These are phyloP conservation scores for Cucumis melo DNA, from an alignment of 306 rosid species.

Conservation along the genomic window DNA sequence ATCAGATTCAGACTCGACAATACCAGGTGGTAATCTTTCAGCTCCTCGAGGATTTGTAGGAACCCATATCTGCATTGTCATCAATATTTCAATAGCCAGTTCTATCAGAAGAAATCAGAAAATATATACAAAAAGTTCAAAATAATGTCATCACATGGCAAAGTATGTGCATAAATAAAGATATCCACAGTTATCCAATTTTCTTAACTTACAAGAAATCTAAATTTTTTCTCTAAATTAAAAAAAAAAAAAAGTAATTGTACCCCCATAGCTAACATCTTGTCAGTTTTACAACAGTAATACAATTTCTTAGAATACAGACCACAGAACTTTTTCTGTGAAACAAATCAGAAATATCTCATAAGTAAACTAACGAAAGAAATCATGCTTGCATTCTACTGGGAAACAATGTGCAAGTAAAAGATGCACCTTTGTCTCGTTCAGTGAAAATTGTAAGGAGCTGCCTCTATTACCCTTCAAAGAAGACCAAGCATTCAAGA, in stretches of 20 bases:
- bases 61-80: slow-evolving; percentile 63
- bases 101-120: slow-evolving; percentile 16
- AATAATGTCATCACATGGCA: neutral
- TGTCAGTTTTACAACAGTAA: neutral
- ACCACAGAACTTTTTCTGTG: neutral
- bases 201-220: neutral
- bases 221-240: too few species aligned
- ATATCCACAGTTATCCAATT: neutral
- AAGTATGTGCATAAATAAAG: neutral
- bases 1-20: slow-evolving; percentile 63
- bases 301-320: neutral
- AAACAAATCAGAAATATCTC: neutral
- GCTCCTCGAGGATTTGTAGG: slow-evolving; percentile 87
- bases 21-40: slow-evolving; percentile 70
- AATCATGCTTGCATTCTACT: neutral
- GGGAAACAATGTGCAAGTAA: neutral
- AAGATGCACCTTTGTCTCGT: slow-evolving; percentile 33
- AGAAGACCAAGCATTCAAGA: slow-evolving; percentile 55
- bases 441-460: neutral
- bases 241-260: neutral
- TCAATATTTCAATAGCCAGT: slow-evolving; percentile 11
- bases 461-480: slow-evolving; percentile 24
- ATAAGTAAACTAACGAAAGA: neutral
- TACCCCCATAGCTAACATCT: neutral
- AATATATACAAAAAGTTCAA: neutral